Evolutionary conservation across 495 filamentous ascomycete genomes (phyloP).

Genomic region (Talaromyces ruber): DNA sequence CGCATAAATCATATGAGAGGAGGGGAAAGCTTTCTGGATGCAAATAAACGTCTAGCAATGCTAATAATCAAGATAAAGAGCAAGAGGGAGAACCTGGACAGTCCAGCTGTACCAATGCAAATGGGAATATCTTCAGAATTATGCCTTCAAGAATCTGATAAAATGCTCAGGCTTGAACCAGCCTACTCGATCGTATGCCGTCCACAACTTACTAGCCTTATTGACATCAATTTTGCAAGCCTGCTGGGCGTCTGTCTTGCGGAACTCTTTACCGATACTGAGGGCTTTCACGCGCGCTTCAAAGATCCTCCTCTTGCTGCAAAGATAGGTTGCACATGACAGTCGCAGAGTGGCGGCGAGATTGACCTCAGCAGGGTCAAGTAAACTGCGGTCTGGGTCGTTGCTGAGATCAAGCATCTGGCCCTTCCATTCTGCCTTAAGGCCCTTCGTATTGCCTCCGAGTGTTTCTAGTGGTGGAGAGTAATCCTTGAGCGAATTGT

Average conservation of each 20-base stretch:
- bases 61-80: background rate
- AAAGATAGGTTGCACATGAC: slow-evolving; percentile 84
- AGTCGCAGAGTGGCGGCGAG: slow-evolving; percentile 77
- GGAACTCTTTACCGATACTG: slow-evolving; percentile 71
- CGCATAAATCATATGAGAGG: background rate
- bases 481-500: slow-evolving; percentile 65
- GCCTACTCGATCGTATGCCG: slow-evolving; percentile 80
- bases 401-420: slow-evolving; percentile 67
- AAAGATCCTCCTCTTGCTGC: slow-evolving; percentile 93
- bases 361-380: slow-evolving; percentile 71
- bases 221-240: slow-evolving; percentile 98
- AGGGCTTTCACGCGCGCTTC: slow-evolving; percentile 62
- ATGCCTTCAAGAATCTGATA: slow-evolving; percentile 35
- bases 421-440: slow-evolving; percentile 87
- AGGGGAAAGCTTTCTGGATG: background rate
- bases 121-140: background rate
- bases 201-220: slow-evolving; percentile 94
- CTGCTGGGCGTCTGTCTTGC: slow-evolving; percentile 96
- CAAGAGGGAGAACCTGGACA: background rate
- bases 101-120: slow-evolving; percentile 3
- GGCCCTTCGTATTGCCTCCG: slow-evolving; percentile 50
- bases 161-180: slow-evolving; percentile 70
- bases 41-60: slow-evolving; percentile 1
- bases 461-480: slow-evolving; percentile 66
- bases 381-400: slow-evolving; percentile 67